These are phyloP conservation scores for Condylostoma magnum DNA, from an alignment of 169 alveolate species.

Conservation along the genomic window DNA sequence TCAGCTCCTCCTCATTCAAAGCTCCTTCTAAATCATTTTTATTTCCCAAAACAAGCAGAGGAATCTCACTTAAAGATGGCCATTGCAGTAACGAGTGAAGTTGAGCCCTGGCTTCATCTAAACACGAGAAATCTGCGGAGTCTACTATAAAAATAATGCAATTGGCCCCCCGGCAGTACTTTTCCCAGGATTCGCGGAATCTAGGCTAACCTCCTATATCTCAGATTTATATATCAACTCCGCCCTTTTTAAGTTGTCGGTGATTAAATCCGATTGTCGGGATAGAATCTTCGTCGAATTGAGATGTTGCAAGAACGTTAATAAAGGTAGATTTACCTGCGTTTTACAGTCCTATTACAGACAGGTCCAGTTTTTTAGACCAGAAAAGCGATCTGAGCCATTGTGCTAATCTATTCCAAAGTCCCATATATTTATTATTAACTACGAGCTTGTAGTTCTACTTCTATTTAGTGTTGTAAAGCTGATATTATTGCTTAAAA, in stretches of 20 bases:
- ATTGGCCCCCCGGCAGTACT: conserved; percentile 67
- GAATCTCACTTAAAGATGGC: conserved; percentile 68
- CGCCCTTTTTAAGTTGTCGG: conserved; percentile 57
- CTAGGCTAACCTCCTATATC: conserved; percentile 76
- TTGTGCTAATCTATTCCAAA: conserved; percentile 34
- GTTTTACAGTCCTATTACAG: conserved; percentile 65
- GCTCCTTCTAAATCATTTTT: conserved; percentile 69
- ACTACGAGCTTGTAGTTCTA: not conserved
- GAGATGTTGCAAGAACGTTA: conserved; percentile 63
- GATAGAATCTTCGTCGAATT: conserved; percentile 70
- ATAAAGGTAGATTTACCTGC: conserved; percentile 77
- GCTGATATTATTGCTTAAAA: too few species aligned
- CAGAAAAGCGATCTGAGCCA: conserved; percentile 50
- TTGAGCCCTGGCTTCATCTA: conserved; percentile 60
- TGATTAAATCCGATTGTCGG: conserved; percentile 71
- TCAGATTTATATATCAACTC: conserved; percentile 58
- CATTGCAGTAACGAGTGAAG: conserved; percentile 50
- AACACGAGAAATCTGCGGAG: conserved; percentile 65
- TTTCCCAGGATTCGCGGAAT: conserved; percentile 74
- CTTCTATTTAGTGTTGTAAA: not conserved
- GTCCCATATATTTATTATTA: too few species aligned
- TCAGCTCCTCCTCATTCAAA: conserved; percentile 64
- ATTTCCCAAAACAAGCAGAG: conserved; percentile 66
- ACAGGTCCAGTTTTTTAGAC: conserved; percentile 58
- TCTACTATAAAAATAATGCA: conserved; percentile 69